These are phyloP conservation scores for Rhodotorula diobovata DNA, from an alignment of 768 basidiomycete species.

Conservation along the genomic window DNA sequence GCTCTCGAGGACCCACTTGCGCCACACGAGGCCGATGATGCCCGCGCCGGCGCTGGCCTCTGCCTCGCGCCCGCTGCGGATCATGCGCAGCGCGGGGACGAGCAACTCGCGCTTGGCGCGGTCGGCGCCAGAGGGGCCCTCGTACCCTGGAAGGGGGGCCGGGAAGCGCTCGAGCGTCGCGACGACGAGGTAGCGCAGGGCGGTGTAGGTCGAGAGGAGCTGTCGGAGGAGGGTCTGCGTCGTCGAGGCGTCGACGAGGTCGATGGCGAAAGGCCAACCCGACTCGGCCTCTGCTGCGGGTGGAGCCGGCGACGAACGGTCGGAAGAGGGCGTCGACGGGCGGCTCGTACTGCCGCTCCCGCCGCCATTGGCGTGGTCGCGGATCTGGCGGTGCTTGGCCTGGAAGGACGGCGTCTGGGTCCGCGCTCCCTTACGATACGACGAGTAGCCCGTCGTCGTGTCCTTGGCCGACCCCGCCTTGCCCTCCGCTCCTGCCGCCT, in stretches of 20 bases:
- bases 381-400: slow-evolving; percentile 7
- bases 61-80: slow-evolving; percentile 35
- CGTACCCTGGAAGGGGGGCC: slow-evolving; percentile 33
- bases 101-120: slow-evolving; percentile 28
- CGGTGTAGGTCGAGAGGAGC: slow-evolving; percentile 37
- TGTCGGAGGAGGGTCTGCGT: slow-evolving; percentile 33
- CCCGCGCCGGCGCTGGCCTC: slow-evolving; percentile 37
- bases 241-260: slow-evolving; percentile 21
- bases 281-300: not conserved
- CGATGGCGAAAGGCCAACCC: slow-evolving; percentile 26
- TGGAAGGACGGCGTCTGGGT: slow-evolving; percentile 27
- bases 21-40: slow-evolving; percentile 31
- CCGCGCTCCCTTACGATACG: slow-evolving; percentile 26
- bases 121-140: slow-evolving; percentile 7
- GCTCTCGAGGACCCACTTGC: slow-evolving; percentile 32
- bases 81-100: slow-evolving; percentile 34
- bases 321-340: not conserved
- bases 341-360: not conserved
- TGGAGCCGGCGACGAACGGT: not conserved
- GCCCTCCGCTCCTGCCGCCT: not conserved
- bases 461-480: not conserved
- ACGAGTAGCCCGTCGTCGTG: slow-evolving; percentile 31
- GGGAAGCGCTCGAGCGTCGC: slow-evolving; percentile 37
- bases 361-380: too few species aligned
- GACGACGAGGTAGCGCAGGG: slow-evolving; percentile 27